Evolutionary conservation across 805 yeast species (phyloP).

Genomic region (Saturnispora dispora): DNA sequence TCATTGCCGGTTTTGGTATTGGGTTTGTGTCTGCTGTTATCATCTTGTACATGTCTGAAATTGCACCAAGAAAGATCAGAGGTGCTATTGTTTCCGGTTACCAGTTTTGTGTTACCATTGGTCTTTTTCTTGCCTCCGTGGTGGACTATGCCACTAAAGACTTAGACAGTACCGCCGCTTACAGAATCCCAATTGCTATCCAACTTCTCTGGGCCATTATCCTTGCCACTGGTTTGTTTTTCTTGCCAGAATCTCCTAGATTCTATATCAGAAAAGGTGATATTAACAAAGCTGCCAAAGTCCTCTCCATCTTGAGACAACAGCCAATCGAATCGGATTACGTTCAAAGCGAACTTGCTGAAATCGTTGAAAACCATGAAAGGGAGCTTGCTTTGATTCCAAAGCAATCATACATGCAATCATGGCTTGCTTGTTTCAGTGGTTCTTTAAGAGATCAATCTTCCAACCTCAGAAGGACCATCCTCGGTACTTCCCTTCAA

Average conservation of each 20-base stretch:
- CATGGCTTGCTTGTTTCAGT: conserved; percentile 38
- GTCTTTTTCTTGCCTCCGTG: conserved; percentile 59
- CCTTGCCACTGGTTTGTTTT: conserved; percentile 50
- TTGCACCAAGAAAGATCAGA: conserved; percentile 69
- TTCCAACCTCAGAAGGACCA: conserved; percentile 34
- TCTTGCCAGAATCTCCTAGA: conserved; percentile 73
- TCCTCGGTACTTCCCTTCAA: conserved; percentile 36
- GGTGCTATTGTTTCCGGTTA: conserved; percentile 71
- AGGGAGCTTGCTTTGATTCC: conserved; percentile 32
- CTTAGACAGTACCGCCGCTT: conserved; percentile 45
- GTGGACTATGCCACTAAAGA: conserved; percentile 60
- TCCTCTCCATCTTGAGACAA: conserved; percentile 48
- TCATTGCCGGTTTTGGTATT: conserved; percentile 66
- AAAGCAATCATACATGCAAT: conserved; percentile 27
- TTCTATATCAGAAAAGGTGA: conserved; percentile 50
- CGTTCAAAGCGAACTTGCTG: conserved; percentile 41
- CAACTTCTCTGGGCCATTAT: conserved; percentile 64
- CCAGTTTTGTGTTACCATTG: conserved; percentile 59
- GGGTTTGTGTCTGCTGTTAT: conserved; percentile 72
- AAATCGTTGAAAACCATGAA: conserved; percentile 43
- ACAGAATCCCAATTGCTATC: conserved; percentile 67
- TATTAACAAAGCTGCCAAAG: conserved; percentile 46
- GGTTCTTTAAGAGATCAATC: conserved; percentile 31
- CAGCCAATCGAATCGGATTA: conserved; percentile 38
- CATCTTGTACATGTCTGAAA: conserved; percentile 72